Evolutionary conservation across 305 asterid genomes (phyloP), one percentile per base, ranked within the genome.

Genomic region (Solanum hybrid): DNA sequence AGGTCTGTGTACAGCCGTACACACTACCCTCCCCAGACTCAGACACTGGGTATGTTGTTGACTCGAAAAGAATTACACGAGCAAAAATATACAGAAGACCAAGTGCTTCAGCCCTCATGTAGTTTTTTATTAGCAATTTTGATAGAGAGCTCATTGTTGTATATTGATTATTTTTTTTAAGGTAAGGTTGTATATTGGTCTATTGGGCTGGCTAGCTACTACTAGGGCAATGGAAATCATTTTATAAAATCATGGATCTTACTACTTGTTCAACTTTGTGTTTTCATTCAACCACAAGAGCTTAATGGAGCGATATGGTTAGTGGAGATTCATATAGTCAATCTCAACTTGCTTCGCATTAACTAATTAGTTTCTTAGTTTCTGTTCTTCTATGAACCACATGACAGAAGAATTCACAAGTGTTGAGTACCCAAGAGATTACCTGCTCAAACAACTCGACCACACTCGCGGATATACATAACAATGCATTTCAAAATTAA

Each of bases 151-250:
- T 82, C 27, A 84, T n/a, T 84, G 87, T 84, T 51, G 42, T 51
- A 84, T 84, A 19, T 84, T 84, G 75, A 51, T 37, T 84, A 3
- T 15, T 80, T 29, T 80, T 81, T 29, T 9, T 14, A 80, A 29
- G 17, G 87, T 31, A 69, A 84, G 12, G 42, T 84, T 84, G 87
- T 84, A 84, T 84, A 84, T 56, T 84, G 87, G 72, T 75, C 38
- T 75, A 9, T 75, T 75, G 38, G 40, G 34, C 38, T 51, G 73
- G 12, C 40, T 27, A 42, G 17, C 85, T 51, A 51, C 75, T 10
- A 19, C 9, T 17, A 11, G n/a, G 87, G 40, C 75, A 84, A 45
- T 29, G 38, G 42, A 84, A 84, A 84, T 84, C 75, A 84, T 42
- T 78, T 78, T 78, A 78, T 35, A 35, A 78, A 19, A 78, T 78